These are phyloP conservation scores for Glomus cerebriforme DNA, from an alignment of 192 early-diverging fungal species.

Conservation along the genomic window DNA sequence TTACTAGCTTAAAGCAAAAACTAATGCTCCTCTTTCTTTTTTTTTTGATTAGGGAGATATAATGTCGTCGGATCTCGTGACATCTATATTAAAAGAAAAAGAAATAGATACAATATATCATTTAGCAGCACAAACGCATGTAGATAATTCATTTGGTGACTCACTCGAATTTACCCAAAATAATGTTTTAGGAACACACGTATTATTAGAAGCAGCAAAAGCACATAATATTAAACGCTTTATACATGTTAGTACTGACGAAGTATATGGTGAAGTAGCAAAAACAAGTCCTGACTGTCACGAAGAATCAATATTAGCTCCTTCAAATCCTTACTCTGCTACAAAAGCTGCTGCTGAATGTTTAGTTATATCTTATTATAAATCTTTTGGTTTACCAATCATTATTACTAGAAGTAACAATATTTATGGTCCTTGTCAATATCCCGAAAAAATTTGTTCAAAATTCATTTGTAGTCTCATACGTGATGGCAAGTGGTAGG, in stretches of 20 bases:
- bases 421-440: constrained; percentile 80
- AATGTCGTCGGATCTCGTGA: constrained; percentile 62
- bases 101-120: constrained; percentile 74
- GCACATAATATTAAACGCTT: constrained; percentile 57
- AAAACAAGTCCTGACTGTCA: constrained; percentile 54
- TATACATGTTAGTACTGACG: constrained; percentile 80
- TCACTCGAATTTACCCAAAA: constrained; percentile 77
- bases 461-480: constrained; percentile 75
- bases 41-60: constrained; percentile 56
- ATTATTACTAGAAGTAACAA: constrained; percentile 83
- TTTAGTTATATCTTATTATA: constrained; percentile 73
- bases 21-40: background rate
- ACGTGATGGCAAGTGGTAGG: constrained; percentile 55
- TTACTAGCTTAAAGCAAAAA: background rate
- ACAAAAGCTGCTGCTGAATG: constrained; percentile 87
- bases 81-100: constrained; percentile 64
- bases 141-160: constrained; percentile 84
- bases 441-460: constrained; percentile 84
- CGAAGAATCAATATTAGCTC: constrained; percentile 66
- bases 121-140: constrained; percentile 81
- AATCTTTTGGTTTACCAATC: constrained; percentile 74
- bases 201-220: constrained; percentile 71
- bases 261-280: constrained; percentile 77
- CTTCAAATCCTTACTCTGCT: constrained; percentile 81
- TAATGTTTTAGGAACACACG: constrained; percentile 84